These are phyloP conservation scores for Linnemannia zychae DNA, from an alignment of 192 early-diverging fungal species.

Conservation along the genomic window DNA sequence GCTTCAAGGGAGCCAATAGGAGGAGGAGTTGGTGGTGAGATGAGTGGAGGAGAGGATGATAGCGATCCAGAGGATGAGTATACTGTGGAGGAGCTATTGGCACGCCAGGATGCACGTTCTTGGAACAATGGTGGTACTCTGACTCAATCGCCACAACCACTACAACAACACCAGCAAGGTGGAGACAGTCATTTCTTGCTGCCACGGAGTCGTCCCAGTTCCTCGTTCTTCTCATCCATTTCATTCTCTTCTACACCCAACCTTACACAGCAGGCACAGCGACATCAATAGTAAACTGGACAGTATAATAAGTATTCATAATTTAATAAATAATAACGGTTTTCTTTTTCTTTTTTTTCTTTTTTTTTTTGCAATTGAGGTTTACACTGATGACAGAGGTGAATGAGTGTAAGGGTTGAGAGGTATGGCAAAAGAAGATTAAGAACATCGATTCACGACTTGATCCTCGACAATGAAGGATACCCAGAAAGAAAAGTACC, in stretches of 20 bases:
- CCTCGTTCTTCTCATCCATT: not conserved
- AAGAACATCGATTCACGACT: no score
- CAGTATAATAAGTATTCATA: no score
- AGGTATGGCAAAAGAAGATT: no score
- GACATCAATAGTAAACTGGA: not conserved
- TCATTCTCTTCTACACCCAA: not conserved
- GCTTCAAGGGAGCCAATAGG: not conserved
- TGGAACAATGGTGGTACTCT: not conserved
- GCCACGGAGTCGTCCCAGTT: not conserved
- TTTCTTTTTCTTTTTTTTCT: no score
- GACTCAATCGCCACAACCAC: not conserved
- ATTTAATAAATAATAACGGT: not conserved
- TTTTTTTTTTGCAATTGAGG: no score
- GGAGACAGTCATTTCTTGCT: not conserved
- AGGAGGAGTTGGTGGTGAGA: not conserved
- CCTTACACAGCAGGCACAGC: not conserved
- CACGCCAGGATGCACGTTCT: conserved; percentile 9
- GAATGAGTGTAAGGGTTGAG: no score
- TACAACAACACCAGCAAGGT: not conserved
- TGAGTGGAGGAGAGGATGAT: not conserved
- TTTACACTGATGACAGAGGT: no score
- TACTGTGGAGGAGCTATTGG: conserved; percentile 34
- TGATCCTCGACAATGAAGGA: no score
- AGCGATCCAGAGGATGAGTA: conserved; percentile 24
- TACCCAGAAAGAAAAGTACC: no score